Conservation (phyloP, 176 grass and related monocot genomes). For the Guadua angustifolia region DNA sequence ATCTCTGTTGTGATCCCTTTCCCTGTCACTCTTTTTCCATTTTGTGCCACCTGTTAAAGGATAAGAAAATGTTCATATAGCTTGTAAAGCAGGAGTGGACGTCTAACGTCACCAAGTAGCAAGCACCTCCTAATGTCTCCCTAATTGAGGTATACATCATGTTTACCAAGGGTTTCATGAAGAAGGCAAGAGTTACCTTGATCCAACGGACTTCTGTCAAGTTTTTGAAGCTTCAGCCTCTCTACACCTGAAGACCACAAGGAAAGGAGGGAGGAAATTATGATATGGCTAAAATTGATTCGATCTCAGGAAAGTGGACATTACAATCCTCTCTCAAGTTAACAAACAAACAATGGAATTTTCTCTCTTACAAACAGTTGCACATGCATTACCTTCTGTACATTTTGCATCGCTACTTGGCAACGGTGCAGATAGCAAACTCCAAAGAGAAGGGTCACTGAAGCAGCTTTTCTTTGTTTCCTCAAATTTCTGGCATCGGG, state of each 20-base stretch:
- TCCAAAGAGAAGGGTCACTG: constrained; percentile 61
- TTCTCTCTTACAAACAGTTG: constrained; percentile 10
- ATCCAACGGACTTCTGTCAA: constrained; percentile 60
- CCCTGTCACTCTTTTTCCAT: constrained; percentile 76
- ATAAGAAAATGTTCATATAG: constrained; percentile 27
- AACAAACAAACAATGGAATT: neutral
- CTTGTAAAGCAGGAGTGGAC: constrained; percentile 15
- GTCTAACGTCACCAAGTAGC: constrained; percentile 47
- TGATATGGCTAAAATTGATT: constrained; percentile 4
- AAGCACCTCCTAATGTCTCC: constrained; percentile 44
- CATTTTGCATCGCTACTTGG: constrained; percentile 47
- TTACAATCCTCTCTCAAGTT: constrained; percentile 20
- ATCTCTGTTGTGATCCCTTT: constrained; percentile 69
- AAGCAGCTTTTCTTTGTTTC: constrained; percentile 80
- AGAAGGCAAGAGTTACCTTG: constrained; percentile 44
- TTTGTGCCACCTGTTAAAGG: constrained; percentile 54
- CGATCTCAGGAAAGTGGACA: neutral
- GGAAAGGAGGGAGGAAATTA: constrained; percentile 10
- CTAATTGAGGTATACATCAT: constrained; percentile 18
- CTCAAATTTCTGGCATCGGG: constrained; percentile 70
- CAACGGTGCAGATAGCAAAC: constrained; percentile 58
- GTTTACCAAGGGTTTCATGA: constrained; percentile 30
- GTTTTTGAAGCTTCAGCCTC: constrained; percentile 56
- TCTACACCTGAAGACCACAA: constrained; percentile 43
- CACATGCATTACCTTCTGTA: constrained; percentile 50